A percentile compares a stretch with the other conserved stretches of the same genome.
phyloP scores from a whole-genome alignment of 2,329 filamentous ascomycete genomes.

The Ophiostoma quercus region DNA sequence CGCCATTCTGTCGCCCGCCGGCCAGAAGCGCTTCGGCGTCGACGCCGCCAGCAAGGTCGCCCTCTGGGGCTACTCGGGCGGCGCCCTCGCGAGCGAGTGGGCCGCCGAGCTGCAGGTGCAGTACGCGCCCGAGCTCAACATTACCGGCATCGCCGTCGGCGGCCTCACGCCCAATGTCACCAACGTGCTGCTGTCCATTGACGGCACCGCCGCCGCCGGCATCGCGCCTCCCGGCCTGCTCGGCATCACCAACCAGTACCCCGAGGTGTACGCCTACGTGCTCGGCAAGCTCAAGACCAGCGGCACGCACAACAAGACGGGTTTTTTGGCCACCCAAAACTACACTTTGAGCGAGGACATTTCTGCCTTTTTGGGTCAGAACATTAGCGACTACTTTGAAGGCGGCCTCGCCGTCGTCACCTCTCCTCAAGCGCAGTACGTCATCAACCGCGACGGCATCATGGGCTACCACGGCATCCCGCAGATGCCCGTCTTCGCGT shows the following conservation, averaged over 20 bases:
- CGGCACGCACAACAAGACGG: slow-evolving; percentile 34
- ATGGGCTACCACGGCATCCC: slow-evolving; percentile 40
- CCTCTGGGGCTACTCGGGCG: slow-evolving; percentile 52
- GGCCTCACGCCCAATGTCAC: slow-evolving; percentile 42
- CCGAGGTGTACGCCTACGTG: slow-evolving; percentile 31
- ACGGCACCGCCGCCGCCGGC: slow-evolving; percentile 34
- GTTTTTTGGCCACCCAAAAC: slow-evolving; percentile 33
- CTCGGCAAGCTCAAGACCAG: slow-evolving; percentile 30
- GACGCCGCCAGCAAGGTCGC: slow-evolving; percentile 34
- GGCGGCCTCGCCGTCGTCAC: slow-evolving; percentile 32
- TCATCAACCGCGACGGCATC: slow-evolving; percentile 33
- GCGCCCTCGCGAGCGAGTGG: slow-evolving; percentile 46
- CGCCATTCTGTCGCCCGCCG: slow-evolving; percentile 34
- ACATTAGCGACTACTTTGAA: slow-evolving; percentile 41
- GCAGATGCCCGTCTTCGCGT: slow-evolving; percentile 42
- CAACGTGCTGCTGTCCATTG: slow-evolving; percentile 34
- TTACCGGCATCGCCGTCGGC: slow-evolving; percentile 43
- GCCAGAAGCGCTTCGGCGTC: slow-evolving; percentile 31
- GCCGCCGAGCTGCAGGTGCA: slow-evolving; percentile 44
- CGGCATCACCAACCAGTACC: slow-evolving; percentile 36
- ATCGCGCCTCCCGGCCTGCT: slow-evolving; percentile 37
- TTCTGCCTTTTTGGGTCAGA: slow-evolving; percentile 34
- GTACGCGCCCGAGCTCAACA: slow-evolving; percentile 46
- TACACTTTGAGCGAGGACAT: slow-evolving; percentile 31
- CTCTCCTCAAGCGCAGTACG: slow-evolving; percentile 25